phyloP scores from a whole-genome alignment of 495 filamentous ascomycete genomes.

The Neurospora tetraspora region DNA sequence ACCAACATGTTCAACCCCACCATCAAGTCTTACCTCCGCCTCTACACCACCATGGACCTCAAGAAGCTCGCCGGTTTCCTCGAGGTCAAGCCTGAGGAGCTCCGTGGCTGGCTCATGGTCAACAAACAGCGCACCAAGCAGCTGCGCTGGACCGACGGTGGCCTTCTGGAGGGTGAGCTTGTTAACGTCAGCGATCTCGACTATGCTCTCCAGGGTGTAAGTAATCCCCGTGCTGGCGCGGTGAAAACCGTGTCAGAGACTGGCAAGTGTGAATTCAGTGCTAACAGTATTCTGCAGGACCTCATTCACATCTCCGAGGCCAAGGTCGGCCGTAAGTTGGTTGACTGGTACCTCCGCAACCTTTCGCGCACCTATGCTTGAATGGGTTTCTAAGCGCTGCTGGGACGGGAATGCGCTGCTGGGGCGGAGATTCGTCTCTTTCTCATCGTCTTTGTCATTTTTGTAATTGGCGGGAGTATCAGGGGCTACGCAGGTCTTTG shows the following conservation, averaged over 20 bases:
- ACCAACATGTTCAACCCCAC: constrained; percentile 92
- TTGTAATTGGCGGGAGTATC: constrained; percentile 6
- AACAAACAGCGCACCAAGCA: constrained; percentile 98
- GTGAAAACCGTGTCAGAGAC: background rate
- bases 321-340: constrained; percentile 90
- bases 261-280: background rate
- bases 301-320: constrained; percentile 97
- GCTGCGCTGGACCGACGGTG: constrained; percentile 85
- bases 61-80: constrained; percentile 97
- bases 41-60: constrained; percentile 98
- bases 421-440: constrained; percentile 1
- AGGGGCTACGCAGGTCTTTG: constrained; percentile 1
- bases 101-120: constrained; percentile 81
- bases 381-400: background rate
- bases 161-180: constrained; percentile 81
- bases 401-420: background rate
- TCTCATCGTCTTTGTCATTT: constrained; percentile 1
- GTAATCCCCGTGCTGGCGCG: constrained; percentile 20
- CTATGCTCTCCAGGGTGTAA: constrained; percentile 87
- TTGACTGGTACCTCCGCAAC: constrained; percentile 98
- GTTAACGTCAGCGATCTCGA: constrained; percentile 88
- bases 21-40: constrained; percentile 93
- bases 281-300: constrained; percentile 41
- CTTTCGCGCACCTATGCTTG: constrained; percentile 74
- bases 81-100: constrained; percentile 84